A percentile compares a stretch with the other conserved stretches of the same genome.
phyloP scores from a whole-genome alignment of 495 filamentous ascomycete species.

The Tuber borchii region DNA sequence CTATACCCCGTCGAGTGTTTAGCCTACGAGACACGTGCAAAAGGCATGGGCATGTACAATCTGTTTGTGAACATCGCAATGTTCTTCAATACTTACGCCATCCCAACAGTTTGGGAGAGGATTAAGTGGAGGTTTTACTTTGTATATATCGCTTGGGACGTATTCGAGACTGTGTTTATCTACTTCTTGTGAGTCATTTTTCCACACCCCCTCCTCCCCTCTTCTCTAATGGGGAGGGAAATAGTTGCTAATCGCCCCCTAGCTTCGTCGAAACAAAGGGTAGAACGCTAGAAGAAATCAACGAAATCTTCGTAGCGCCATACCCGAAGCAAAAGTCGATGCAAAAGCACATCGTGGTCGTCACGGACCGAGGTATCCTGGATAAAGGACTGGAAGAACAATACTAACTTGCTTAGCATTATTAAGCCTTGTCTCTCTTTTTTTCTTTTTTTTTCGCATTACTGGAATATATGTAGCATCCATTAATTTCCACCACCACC shows the following conservation, averaged over 20 bases:
- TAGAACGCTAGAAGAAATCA: constrained; percentile 50
- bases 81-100: constrained; percentile 56
- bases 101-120: constrained; percentile 37
- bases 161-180: constrained; percentile 39
- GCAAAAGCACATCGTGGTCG: constrained; percentile 39
- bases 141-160: constrained; percentile 41
- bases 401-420: constrained; percentile 13
- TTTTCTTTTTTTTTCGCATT: constrained; percentile 9
- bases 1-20: constrained; percentile 65
- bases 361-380: constrained; percentile 37
- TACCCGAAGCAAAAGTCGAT: constrained; percentile 39
- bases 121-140: constrained; percentile 41
- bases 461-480: constrained; percentile 6
- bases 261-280: constrained; percentile 54
- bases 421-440: not conserved
- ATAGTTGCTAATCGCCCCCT: constrained; percentile 4
- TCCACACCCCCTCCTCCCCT: not conserved
- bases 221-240: not conserved
- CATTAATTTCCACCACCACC: not conserved
- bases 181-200: constrained; percentile 37
- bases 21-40: constrained; percentile 57
- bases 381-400: constrained; percentile 41
- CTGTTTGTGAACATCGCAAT: constrained; percentile 53
- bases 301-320: constrained; percentile 42
- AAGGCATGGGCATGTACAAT: constrained; percentile 57